phyloP scores from a whole-genome alignment of 2,329 filamentous ascomycete genomes.

The Aspergillus pseudotamarii region DNA sequence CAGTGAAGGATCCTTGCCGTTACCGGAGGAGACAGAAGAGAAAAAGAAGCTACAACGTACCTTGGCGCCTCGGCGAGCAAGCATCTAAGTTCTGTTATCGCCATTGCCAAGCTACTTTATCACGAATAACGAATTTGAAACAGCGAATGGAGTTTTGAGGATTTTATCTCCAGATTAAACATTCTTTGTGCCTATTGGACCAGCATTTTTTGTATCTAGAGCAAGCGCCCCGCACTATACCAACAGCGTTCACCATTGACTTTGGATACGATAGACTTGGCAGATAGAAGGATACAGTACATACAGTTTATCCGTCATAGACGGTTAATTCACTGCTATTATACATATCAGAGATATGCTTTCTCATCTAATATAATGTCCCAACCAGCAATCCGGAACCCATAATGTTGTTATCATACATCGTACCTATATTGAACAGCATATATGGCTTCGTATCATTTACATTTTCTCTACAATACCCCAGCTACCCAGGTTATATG shows the following conservation, averaged over 20 bases:
- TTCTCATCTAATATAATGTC: not conserved
- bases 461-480: too few species aligned
- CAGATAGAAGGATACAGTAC: not conserved
- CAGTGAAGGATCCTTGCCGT: slow-evolving; percentile 73
- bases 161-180: not conserved
- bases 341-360: too few species aligned
- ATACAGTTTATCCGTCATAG: not conserved
- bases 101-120: not conserved
- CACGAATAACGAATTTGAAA: not conserved
- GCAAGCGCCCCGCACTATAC: not conserved
- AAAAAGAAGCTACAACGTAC: slow-evolving; percentile 76
- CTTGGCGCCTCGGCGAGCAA: slow-evolving; percentile 77
- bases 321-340: not conserved
- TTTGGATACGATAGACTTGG: not conserved
- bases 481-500: too few species aligned
- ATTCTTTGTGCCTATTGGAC: not conserved
- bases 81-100: slow-evolving; percentile 53
- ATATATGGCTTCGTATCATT: too few species aligned
- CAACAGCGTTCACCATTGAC: not conserved
- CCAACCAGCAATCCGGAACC: too few species aligned
- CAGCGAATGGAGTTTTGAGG: not conserved
- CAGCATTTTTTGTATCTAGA: not conserved
- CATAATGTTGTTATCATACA: too few species aligned
- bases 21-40: slow-evolving; percentile 72
- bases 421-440: too few species aligned